Evolutionary conservation across 176 grass and related monocot species (phyloP).

Genomic region (Echinochloa phyllopogon): DNA sequence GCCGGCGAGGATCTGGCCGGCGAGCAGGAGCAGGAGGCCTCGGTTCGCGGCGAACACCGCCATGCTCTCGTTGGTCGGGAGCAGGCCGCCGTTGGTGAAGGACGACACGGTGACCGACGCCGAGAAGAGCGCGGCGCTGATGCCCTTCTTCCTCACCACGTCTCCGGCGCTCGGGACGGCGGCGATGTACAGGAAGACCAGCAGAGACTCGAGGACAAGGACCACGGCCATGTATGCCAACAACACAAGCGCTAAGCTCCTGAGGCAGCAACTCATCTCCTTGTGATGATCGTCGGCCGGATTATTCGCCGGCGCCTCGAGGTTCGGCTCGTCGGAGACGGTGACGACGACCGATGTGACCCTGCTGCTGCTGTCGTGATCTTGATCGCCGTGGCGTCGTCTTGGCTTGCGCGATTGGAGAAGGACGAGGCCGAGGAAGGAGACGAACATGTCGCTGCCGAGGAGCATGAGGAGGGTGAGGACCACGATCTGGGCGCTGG

Average conservation of each 20-base stretch:
- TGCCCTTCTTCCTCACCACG: conserved; percentile 59
- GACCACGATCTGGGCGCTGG: conserved; percentile 58
- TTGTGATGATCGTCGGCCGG: conserved; percentile 2
- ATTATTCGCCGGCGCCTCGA: conserved; percentile 31
- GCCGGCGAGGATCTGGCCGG: conserved; percentile 68
- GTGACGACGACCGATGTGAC: conserved; percentile 15
- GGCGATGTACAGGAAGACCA: conserved; percentile 57
- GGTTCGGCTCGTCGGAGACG: conserved; percentile 21
- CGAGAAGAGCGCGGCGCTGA: conserved; percentile 55
- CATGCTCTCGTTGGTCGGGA: conserved; percentile 84
- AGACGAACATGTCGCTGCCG: conserved; percentile 79
- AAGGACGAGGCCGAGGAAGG: conserved; percentile 50
- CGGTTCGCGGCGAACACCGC: conserved; percentile 61
- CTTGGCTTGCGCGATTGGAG: neutral
- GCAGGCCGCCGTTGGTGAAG: conserved; percentile 76
- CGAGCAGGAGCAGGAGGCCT: conserved; percentile 59
- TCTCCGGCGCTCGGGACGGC: conserved; percentile 53
- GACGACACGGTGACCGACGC: conserved; percentile 56
- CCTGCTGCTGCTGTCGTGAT: neutral
- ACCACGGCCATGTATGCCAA: conserved; percentile 45
- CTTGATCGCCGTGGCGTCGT: neutral
- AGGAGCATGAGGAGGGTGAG: conserved; percentile 70
- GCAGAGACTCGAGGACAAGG: conserved; percentile 41
- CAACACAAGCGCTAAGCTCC: conserved; percentile 46
- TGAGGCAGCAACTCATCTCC: conserved; percentile 15